Evolutionary conservation across 306 rosid species (phyloP).

Genomic region (Astragalus glycyphyllos): DNA sequence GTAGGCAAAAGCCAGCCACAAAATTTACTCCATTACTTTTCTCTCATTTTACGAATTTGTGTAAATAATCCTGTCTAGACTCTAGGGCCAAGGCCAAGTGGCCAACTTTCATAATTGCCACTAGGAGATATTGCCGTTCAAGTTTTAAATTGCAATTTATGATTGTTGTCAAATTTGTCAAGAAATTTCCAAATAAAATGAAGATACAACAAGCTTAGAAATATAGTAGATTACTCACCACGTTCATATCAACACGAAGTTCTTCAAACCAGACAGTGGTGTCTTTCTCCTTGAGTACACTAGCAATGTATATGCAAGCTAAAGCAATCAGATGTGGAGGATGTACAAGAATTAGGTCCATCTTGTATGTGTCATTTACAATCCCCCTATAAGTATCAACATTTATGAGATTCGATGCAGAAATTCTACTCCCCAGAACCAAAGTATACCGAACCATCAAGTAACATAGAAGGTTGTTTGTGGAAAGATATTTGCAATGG

Average conservation of each 20-base stretch:
- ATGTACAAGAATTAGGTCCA: conserved; percentile 92
- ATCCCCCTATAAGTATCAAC: conserved; percentile 68
- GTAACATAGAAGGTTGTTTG: too few species aligned
- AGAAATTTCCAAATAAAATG: too few species aligned
- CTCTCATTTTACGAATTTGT: background rate
- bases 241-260: conserved; percentile 92
- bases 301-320: conserved; percentile 92
- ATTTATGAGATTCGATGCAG: too few species aligned
- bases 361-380: conserved; percentile 93
- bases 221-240: conserved; percentile 60
- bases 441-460: too few species aligned
- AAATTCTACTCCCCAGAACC: too few species aligned
- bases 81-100: too few species aligned
- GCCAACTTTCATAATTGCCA: too few species aligned
- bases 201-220: conserved; percentile 28
- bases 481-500: too few species aligned
- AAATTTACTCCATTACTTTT: conserved; percentile 3
- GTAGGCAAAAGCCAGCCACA: conserved; percentile 3
- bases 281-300: conserved; percentile 80
- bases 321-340: conserved; percentile 95
- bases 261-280: conserved; percentile 95
- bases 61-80: too few species aligned
- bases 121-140: too few species aligned
- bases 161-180: conserved; percentile 5
- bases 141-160: too few species aligned